These are phyloP conservation scores for Neltuma alba DNA, from an alignment of 306 rosid species.

Conservation along the genomic window DNA sequence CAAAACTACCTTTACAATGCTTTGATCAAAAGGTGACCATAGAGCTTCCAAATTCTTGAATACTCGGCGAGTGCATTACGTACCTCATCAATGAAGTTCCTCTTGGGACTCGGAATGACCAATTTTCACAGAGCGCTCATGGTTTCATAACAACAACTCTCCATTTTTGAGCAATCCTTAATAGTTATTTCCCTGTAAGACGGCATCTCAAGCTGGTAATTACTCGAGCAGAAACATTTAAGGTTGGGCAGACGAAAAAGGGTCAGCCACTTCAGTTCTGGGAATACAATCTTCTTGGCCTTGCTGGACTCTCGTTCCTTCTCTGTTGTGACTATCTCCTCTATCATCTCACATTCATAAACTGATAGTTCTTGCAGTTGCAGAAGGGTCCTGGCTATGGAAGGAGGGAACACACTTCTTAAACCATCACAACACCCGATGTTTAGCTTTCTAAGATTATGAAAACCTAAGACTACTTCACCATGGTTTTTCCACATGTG, in stretches of 20 bases:
- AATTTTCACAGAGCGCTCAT: slow-evolving; percentile 17
- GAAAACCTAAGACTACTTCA: slow-evolving; percentile 6
- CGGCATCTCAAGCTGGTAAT: slow-evolving; percentile 25
- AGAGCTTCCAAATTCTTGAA: too few species aligned
- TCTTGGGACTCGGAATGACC: background rate
- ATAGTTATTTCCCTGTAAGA: slow-evolving; percentile 17
- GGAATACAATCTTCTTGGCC: slow-evolving; percentile 22
- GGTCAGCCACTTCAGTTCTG: slow-evolving; percentile 15
- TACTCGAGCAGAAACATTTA: slow-evolving; percentile 19
- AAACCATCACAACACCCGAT: slow-evolving; percentile 10
- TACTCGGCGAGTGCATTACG: too few species aligned
- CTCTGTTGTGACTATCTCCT: slow-evolving; percentile 14
- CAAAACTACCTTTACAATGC: background rate
- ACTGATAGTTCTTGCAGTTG: slow-evolving; percentile 29
- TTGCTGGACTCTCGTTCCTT: slow-evolving; percentile 18
- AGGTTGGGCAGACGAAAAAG: slow-evolving; percentile 28
- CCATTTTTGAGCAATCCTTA: slow-evolving; percentile 33
- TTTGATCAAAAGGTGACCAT: too few species aligned
- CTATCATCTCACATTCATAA: slow-evolving; percentile 27
- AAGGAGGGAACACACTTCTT: slow-evolving; percentile 24
- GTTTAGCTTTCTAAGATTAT: slow-evolving; percentile 12
- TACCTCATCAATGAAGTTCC: background rate
- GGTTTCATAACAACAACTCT: slow-evolving; percentile 20
- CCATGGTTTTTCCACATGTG: slow-evolving; percentile 32
- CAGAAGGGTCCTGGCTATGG: slow-evolving; percentile 22